phyloP scores from a whole-genome alignment of 2,329 filamentous ascomycete species.

The Colletotrichum horii region DNA sequence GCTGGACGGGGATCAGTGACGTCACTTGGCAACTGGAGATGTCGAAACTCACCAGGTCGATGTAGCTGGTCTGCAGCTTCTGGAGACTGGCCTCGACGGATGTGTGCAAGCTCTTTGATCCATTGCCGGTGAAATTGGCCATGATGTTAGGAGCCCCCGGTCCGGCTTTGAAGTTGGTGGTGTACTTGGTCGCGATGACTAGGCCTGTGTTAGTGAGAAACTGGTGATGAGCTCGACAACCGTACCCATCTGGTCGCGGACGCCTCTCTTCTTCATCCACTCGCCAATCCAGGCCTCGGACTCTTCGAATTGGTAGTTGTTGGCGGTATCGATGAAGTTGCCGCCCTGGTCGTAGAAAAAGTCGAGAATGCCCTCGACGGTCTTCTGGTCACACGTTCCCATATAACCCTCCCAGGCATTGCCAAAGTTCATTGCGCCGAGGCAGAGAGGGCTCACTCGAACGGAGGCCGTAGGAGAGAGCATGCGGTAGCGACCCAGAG shows the following conservation, averaged over 20 bases:
- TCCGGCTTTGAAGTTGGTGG: slow-evolving; percentile 59
- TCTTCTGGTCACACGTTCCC: slow-evolving; percentile 69
- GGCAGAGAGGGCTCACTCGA: slow-evolving; percentile 69
- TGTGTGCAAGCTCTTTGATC: slow-evolving; percentile 62
- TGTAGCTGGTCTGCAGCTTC: slow-evolving; percentile 71
- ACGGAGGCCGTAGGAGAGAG: slow-evolving; percentile 70
- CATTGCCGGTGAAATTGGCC: slow-evolving; percentile 63
- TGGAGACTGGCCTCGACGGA: slow-evolving; percentile 61
- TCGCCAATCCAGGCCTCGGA: slow-evolving; percentile 72
- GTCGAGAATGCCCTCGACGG: slow-evolving; percentile 68
- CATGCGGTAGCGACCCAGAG: slow-evolving; percentile 68
- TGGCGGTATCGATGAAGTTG: slow-evolving; percentile 77
- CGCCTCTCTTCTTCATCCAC: slow-evolving; percentile 70
- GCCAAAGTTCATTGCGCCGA: slow-evolving; percentile 72
- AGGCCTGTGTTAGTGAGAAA: not conserved
- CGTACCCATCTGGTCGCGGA: slow-evolving; percentile 68
- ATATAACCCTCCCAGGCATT: slow-evolving; percentile 60
- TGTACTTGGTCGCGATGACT: slow-evolving; percentile 75
- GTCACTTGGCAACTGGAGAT: not conserved
- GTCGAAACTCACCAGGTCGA: slow-evolving; percentile 59
- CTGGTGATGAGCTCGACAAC: not conserved
- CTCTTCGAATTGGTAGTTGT: slow-evolving; percentile 69
- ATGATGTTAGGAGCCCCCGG: slow-evolving; percentile 46
- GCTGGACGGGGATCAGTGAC: slow-evolving; percentile 32
- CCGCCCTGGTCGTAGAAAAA: slow-evolving; percentile 67